Evolutionary conservation across 371 early-diverging fungal genomes (phyloP).

Genomic region (Rhizopus sp.): DNA sequence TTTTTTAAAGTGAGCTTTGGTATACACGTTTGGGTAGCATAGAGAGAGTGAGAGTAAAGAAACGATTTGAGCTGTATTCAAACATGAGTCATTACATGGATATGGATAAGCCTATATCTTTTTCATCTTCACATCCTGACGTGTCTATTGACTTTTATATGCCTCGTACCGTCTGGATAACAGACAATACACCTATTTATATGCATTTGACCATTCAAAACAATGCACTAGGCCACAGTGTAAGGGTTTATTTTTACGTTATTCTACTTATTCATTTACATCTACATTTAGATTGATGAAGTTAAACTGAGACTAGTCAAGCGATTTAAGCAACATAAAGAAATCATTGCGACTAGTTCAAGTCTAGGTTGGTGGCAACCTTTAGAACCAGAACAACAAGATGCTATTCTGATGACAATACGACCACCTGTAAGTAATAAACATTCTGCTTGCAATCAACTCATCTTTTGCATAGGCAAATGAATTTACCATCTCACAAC

Average conservation of each 20-base stretch:
- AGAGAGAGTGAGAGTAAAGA: background rate
- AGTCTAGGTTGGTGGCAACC: constrained; percentile 36
- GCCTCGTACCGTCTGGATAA: constrained; percentile 34
- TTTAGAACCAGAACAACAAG: constrained; percentile 16
- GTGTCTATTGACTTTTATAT: constrained; percentile 22
- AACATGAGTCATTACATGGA: background rate
- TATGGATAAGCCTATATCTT: background rate
- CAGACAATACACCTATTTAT: constrained; percentile 33
- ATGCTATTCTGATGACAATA: constrained; percentile 25
- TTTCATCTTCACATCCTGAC: constrained; percentile 4
- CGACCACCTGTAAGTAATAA: constrained; percentile 31
- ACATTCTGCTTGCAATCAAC: background rate
- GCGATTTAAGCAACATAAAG: constrained; percentile 27
- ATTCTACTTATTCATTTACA: background rate
- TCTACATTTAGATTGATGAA: constrained; percentile 17
- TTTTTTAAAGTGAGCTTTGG: constrained; percentile 1
- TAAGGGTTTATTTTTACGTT: no score
- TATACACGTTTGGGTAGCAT: constrained; percentile 7
- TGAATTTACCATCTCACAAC: background rate
- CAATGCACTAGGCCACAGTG: background rate
- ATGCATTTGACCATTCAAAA: constrained; percentile 1
- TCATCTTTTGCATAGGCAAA: background rate
- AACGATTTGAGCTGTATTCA: background rate
- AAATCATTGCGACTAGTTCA: constrained; percentile 18
- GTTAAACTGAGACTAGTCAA: constrained; percentile 34